Percentiles rank a stretch among this genome's conserved stretches.
These are phyloP conservation scores for Cryptococcus amylolentus DNA, from an alignment of 1,284 basidiomycete species.

Conservation along the genomic window DNA sequence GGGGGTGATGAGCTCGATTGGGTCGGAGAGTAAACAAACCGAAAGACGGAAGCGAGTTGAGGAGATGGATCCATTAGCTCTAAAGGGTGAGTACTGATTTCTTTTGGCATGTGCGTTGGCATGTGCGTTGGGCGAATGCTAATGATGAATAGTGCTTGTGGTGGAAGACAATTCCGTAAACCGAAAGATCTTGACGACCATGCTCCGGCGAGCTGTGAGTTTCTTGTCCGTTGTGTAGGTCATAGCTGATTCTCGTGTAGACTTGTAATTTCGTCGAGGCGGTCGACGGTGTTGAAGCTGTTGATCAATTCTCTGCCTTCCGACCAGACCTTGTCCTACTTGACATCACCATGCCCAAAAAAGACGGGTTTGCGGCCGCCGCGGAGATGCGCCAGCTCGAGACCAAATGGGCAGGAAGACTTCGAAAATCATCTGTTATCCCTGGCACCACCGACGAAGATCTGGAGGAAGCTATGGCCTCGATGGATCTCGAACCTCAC, in stretches of 20 bases:
- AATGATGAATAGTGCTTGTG: conserved; percentile 14
- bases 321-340: conserved; percentile 36
- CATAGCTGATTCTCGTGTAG: conserved; percentile 4
- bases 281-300: conserved; percentile 42
- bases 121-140: not conserved
- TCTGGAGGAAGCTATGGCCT: not conserved
- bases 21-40: not conserved
- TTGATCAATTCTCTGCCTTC: conserved; percentile 36
- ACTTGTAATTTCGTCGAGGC: conserved; percentile 34
- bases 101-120: not conserved
- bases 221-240: conserved; percentile 17
- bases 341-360: conserved; percentile 49
- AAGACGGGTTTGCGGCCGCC: conserved; percentile 45
- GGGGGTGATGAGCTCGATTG: not conserved
- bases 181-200: conserved; percentile 45
- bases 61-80: not conserved
- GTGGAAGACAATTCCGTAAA: conserved; percentile 49
- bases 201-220: conserved; percentile 28
- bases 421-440: not conserved
- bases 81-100: not conserved
- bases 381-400: conserved; percentile 39
- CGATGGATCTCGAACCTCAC: not conserved
- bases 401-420: conserved; percentile 3
- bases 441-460: not conserved
- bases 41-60: not conserved